These are phyloP conservation scores for Nyctanthes arbortristis DNA, from an alignment of 257 asterid genomes.

Conservation along the genomic window DNA sequence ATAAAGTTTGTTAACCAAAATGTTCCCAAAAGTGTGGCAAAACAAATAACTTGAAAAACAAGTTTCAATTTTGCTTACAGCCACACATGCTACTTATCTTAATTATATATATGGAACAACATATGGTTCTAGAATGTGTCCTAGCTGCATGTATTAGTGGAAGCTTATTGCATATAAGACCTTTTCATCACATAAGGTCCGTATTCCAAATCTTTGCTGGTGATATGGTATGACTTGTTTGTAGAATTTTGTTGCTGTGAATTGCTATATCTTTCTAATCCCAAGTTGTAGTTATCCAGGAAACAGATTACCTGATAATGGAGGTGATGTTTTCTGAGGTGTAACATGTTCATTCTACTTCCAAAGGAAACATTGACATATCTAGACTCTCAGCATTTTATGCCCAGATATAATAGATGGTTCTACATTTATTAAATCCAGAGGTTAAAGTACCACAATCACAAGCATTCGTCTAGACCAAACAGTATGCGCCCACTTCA, in stretches of 20 bases:
- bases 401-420: background rate
- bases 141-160: background rate
- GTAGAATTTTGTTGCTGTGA: background rate
- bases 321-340: background rate
- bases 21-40: no score
- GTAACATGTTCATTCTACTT: background rate
- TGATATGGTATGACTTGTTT: background rate
- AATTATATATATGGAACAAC: background rate
- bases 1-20: background rate
- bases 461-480: background rate
- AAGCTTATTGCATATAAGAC: background rate
- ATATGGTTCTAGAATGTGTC: background rate
- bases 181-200: background rate
- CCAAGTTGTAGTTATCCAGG: background rate
- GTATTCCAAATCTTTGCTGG: background rate
- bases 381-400: background rate
- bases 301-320: background rate
- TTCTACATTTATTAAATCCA: background rate
- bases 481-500: constrained; percentile 14
- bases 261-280: background rate
- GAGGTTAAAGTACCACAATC: background rate
- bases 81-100: background rate
- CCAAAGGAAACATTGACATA: background rate
- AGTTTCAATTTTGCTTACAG: background rate
- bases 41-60: background rate